Percentiles rank a stretch among this genome's conserved stretches.
Conservation (phyloP, 257 asterid species). For the Gentiana dahurica region DNA sequence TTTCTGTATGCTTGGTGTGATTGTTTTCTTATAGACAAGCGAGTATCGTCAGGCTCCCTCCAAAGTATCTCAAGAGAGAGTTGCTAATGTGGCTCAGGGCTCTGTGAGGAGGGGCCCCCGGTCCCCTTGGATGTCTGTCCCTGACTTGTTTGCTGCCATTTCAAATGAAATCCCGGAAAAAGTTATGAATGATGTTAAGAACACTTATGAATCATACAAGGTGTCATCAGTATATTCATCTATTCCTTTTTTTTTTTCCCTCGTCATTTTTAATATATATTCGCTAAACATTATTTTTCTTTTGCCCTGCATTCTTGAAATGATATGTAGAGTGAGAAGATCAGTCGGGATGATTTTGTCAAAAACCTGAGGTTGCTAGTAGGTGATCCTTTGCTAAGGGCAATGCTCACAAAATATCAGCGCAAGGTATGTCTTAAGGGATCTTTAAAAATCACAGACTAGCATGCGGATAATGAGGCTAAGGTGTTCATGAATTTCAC, state of each 20-base stretch:
- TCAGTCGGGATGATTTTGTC: conserved; percentile 54
- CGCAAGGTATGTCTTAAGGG: conserved; percentile 27
- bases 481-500: too few relatives aligned
- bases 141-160: conserved; percentile 64
- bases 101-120: conserved; percentile 38
- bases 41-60: conserved; percentile 22
- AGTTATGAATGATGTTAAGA: conserved; percentile 44
- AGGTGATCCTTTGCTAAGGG: conserved; percentile 61
- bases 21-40: conserved; percentile 22
- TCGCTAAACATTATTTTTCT: background rate
- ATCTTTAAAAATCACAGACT: too few relatives aligned
- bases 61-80: conserved; percentile 17
- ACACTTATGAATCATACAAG: conserved; percentile 46
- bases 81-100: conserved; percentile 6
- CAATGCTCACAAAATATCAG: conserved; percentile 54
- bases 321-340: conserved; percentile 43
- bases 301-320: background rate
- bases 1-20: conserved; percentile 1
- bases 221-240: conserved; percentile 18
- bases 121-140: conserved; percentile 85
- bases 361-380: conserved; percentile 55
- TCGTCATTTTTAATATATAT: background rate
- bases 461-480: too few relatives aligned
- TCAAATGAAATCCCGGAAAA: conserved; percentile 40
- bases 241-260: conserved; percentile 4